Conservation (phyloP, 768 basidiomycete species). For the Scleroderma bovista region DNA sequence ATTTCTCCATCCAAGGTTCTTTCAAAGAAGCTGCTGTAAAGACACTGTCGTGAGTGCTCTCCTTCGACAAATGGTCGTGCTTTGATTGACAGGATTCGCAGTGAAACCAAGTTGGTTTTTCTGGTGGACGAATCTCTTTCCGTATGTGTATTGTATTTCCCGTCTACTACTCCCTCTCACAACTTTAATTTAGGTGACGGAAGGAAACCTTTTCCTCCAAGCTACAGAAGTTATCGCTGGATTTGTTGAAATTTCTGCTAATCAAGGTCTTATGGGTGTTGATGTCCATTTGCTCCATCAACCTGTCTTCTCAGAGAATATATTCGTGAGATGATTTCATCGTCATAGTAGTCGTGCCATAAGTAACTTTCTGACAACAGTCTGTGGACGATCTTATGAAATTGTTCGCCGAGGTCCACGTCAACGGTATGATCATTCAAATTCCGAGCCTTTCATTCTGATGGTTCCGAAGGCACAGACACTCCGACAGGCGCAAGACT, state of each 20-base stretch:
- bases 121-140: constrained; percentile 39
- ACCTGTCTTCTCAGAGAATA: no score
- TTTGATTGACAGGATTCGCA: no score
- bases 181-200: constrained; percentile 39
- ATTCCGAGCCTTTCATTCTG: not conserved
- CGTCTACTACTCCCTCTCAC: no score
- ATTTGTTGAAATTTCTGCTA: constrained; percentile 32
- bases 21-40: no score
- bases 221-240: constrained; percentile 38
- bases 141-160: constrained; percentile 6
- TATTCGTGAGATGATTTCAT: constrained; percentile 18
- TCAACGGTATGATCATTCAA: constrained; percentile 15
- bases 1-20: no score
- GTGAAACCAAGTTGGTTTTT: constrained; percentile 38
- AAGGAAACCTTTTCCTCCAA: constrained; percentile 30
- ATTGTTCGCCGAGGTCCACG: constrained; percentile 21
- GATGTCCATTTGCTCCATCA: constrained; percentile 41
- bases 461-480: constrained; percentile 20
- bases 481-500: constrained; percentile 36
- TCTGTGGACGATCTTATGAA: constrained; percentile 14
- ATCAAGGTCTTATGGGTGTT: constrained; percentile 33
- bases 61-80: no score
- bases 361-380: constrained; percentile 9
- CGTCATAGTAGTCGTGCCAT: no score
- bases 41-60: no score